Evolutionary conservation across 768 basidiomycete species (phyloP), one percentile per base, ranked within the genome.

Genomic region (Boletus rubescentipes): DNA sequence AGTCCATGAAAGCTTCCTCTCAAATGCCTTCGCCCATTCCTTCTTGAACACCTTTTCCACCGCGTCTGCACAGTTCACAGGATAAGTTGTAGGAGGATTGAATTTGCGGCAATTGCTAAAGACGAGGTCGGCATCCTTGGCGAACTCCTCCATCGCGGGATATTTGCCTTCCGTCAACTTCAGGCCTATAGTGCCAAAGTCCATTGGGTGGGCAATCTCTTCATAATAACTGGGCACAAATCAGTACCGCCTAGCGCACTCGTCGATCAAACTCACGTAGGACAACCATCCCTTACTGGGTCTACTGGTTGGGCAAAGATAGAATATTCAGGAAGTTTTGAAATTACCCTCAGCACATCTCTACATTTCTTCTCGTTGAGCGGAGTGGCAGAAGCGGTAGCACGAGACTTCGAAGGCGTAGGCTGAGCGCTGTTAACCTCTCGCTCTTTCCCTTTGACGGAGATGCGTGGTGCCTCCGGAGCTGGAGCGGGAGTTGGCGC

Each of bases 151-250:
- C 87, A 94, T 91, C 2, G 82, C 86, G 12, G 73, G 60, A 67
- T 98, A 99, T 62, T 80, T 75, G 45, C 78, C 81, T 47, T 81
- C 74, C 36, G 79, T 76, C 55, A 97, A 73, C 64, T 90, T 92
- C 36, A 76, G 73, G 14, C 69, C 69, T 60, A 97, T 89, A 2
- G 95, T 96, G 9, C 83, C 83, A 48, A 98, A 85, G 72, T 98
- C 94, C 96, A 98, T 98, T 7, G 96, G 96, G 59, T 89, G 74
- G 55, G 82, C 73, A 65, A 98, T 96, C 72, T 98, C 96, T 5
- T 95, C 85, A 56, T 90, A 84, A 69, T 98, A 98, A 18, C 93
- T 97, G 47, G 39, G 61, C 16, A 31, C 16, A 56, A 40, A 36
- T 59, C 46, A 53, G 31, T 29, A 35, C 37, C 14, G n/a, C 20